Conservation (phyloP, 2,329 filamentous ascomycete genomes). For the Curvularia sp. region DNA sequence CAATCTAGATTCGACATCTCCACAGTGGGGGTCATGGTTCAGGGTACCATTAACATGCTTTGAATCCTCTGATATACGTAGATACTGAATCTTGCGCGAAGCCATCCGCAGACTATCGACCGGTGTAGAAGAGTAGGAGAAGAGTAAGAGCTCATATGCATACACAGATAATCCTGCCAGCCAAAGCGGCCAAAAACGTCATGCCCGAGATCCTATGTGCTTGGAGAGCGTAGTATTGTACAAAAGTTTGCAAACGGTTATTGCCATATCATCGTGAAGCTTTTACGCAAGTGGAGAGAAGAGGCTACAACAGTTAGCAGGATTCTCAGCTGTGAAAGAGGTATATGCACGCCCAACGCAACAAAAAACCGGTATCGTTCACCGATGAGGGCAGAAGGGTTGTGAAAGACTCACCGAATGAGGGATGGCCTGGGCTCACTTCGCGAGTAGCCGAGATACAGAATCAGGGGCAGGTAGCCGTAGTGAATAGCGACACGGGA, state of each 20-base stretch:
- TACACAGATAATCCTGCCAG: slow-evolving; percentile 12
- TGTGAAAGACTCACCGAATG: slow-evolving; percentile 64
- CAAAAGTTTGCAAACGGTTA: slow-evolving; percentile 30
- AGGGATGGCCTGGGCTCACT: slow-evolving; percentile 88
- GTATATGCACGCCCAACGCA: neutral
- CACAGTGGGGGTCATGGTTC: slow-evolving; percentile 21
- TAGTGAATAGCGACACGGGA: slow-evolving; percentile 95
- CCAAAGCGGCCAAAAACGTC: slow-evolving; percentile 19
- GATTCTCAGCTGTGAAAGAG: neutral
- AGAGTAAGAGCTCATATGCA: slow-evolving; percentile 7
- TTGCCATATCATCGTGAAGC: slow-evolving; percentile 18
- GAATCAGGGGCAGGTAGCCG: slow-evolving; percentile 94
- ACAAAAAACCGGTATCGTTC: neutral
- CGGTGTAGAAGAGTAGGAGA: slow-evolving; percentile 30
- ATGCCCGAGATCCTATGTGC: slow-evolving; percentile 35
- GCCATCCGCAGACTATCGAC: slow-evolving; percentile 22
- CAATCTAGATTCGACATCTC: slow-evolving; percentile 12
- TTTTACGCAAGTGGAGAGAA: slow-evolving; percentile 50
- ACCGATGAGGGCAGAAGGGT: neutral
- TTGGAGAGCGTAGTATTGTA: slow-evolving; percentile 40
- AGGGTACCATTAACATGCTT: slow-evolving; percentile 20
- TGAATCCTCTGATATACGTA: slow-evolving; percentile 28
- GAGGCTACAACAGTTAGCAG: slow-evolving; percentile 42
- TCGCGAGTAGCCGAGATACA: slow-evolving; percentile 96
- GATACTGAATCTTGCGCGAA: slow-evolving; percentile 16